A percentile compares a stretch with the other conserved stretches of the same genome.
phyloP scores from a whole-genome alignment of 2,329 filamentous ascomycete species.

The Cladosporium oxysporum region DNA sequence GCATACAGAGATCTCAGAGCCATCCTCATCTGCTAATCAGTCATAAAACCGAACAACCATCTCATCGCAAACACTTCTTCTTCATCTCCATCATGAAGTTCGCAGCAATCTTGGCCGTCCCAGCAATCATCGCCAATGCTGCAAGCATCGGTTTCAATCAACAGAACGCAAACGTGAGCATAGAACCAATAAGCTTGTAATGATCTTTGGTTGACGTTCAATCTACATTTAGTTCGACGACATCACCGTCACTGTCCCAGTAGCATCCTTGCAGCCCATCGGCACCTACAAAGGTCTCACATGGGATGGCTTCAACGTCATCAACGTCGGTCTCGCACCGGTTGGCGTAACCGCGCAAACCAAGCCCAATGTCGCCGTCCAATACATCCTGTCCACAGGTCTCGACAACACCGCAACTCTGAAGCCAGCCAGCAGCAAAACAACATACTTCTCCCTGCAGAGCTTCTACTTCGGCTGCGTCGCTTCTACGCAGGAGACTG shows the following conservation, averaged over 20 bases:
- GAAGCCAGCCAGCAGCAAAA: constrained; percentile 11
- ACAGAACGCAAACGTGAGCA: constrained; percentile 10
- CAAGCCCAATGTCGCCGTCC: constrained; percentile 13
- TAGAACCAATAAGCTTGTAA: not conserved
- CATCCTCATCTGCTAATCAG: not conserved
- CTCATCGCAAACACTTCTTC: not conserved
- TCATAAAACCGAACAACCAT: not conserved
- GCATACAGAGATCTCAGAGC: no score
- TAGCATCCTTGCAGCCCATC: constrained; percentile 4
- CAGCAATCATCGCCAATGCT: constrained; percentile 2
- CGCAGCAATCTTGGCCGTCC: constrained; percentile 4
- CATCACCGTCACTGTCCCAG: not conserved
- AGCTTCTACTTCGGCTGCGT: constrained; percentile 20
- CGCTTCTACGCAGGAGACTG: constrained; percentile 15
- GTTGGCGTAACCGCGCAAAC: not conserved
- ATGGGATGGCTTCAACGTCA: constrained; percentile 15
- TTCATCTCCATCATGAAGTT: not conserved
- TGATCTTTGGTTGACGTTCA: not conserved
- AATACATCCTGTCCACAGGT: not conserved
- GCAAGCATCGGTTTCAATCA: not conserved
- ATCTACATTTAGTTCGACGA: not conserved
- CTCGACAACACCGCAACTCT: constrained; percentile 3
- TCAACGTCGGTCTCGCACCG: not conserved
- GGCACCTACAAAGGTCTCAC: constrained; percentile 7
- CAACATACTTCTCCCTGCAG: constrained; percentile 12